Percentiles rank a stretch among this genome's conserved stretches.
Conservation (phyloP, 2,329 filamentous ascomycete genomes). For the Ilyonectria robusta region DNA sequence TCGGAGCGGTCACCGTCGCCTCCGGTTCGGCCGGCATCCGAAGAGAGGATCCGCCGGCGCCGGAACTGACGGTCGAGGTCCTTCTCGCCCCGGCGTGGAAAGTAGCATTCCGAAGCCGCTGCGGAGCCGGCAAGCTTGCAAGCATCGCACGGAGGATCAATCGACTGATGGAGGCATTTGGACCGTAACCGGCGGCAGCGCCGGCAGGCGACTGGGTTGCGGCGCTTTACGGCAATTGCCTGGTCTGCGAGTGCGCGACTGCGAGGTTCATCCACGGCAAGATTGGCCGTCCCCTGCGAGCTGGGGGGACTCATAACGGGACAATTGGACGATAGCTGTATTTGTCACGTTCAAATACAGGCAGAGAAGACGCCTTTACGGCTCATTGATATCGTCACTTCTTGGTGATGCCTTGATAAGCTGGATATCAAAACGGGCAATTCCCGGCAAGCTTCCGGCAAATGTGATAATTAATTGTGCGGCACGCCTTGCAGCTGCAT, state of each 20-base stretch:
- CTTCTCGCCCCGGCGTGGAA: conserved; percentile 41
- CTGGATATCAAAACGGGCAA: neutral
- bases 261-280: neutral
- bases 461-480: no score
- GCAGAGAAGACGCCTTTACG: neutral
- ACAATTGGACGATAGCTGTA: neutral
- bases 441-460: conserved; percentile 6
- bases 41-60: conserved; percentile 19
- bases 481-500: no score
- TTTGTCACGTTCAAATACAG: neutral
- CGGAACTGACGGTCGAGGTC: conserved; percentile 40
- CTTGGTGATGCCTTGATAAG: neutral
- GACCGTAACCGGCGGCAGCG: conserved; percentile 44
- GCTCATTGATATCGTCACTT: neutral
- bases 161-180: conserved; percentile 39
- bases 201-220: conserved; percentile 43
- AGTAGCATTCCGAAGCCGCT: conserved; percentile 35
- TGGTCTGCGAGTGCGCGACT: neutral
- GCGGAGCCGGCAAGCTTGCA: conserved; percentile 31
- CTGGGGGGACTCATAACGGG: neutral
- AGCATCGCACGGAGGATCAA: conserved; percentile 38
- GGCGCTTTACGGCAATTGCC: conserved; percentile 28
- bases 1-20: neutral
- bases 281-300: conserved; percentile 1
- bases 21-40: neutral